phyloP scores from a whole-genome alignment of 129 eudicot genomes.

The Chrysanthemum lavandulifolium region DNA sequence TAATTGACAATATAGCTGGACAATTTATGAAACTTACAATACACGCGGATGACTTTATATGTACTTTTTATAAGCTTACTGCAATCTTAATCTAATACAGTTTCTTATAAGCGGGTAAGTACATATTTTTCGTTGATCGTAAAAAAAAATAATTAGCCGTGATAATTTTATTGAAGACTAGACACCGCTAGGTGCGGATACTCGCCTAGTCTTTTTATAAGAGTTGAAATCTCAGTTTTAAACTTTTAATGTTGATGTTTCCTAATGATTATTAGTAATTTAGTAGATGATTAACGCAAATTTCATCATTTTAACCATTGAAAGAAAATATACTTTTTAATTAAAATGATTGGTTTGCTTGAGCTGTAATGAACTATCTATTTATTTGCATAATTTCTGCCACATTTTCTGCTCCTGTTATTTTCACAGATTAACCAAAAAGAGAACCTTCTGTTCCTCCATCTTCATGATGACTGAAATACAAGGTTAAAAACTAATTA shows the following conservation, averaged over 20 bases:
- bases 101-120: too few species aligned
- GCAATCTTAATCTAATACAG: too few species aligned
- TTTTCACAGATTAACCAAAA: constrained; percentile 33
- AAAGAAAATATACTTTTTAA: neutral
- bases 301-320: neutral
- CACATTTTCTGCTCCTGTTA: constrained; percentile 25
- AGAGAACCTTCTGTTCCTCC: constrained; percentile 29
- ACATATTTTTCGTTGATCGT: too few species aligned
- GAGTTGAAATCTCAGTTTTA: too few species aligned
- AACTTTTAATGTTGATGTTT: neutral
- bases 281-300: neutral
- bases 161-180: too few species aligned
- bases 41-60: too few species aligned
- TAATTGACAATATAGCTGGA: too few species aligned
- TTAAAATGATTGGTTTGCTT: constrained; percentile 10
- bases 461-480: constrained; percentile 23
- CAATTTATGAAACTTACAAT: too few species aligned
- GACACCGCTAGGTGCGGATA: too few species aligned
- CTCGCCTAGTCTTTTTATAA: too few species aligned
- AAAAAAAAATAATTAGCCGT: too few species aligned
- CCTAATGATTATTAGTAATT: neutral
- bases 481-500: neutral
- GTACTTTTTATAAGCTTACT: too few species aligned
- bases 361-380: constrained; percentile 14
- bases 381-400: constrained; percentile 28